Evolutionary conservation across 2,329 filamentous ascomycete species (phyloP).

Genomic region (Verticillium tricorpus): DNA sequence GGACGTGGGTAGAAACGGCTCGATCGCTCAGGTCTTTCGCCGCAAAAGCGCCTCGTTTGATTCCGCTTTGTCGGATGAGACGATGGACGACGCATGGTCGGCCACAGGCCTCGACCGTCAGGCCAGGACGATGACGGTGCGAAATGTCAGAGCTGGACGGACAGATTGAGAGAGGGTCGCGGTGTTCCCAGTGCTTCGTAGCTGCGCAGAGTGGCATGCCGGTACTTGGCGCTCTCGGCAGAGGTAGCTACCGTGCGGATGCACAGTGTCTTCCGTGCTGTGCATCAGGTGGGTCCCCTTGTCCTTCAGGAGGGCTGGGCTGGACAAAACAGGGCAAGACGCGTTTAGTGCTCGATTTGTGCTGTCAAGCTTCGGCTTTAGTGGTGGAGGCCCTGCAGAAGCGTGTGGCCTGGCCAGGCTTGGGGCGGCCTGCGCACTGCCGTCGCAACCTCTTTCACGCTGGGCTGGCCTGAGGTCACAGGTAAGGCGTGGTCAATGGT

Average conservation of each 20-base stretch:
- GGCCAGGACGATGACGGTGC: too few relatives aligned
- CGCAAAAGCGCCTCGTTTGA: neutral
- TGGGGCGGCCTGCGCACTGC: neutral
- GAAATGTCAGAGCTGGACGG: too few relatives aligned
- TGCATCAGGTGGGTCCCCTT: neutral
- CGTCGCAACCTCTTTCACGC: neutral
- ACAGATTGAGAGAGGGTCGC: neutral
- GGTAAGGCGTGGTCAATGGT: neutral
- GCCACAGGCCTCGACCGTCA: too few relatives aligned
- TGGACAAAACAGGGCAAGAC: neutral
- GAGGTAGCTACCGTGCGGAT: neutral
- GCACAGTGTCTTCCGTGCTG: neutral
- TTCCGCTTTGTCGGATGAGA: neutral
- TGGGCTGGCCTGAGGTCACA: neutral
- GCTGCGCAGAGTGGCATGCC: neutral
- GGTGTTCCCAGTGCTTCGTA: neutral
- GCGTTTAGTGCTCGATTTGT: constrained; percentile 4
- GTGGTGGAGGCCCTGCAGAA: constrained; percentile 1
- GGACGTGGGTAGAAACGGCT: neutral
- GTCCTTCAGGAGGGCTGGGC: neutral
- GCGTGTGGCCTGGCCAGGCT: constrained; percentile 7
- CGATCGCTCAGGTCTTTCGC: neutral
- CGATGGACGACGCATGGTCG: neutral
- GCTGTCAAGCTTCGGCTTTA: constrained; percentile 1
- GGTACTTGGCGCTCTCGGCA: constrained; percentile 1